phyloP scores from a whole-genome alignment of 2,329 filamentous ascomycete species.

The Aspergillus tubingensis region DNA sequence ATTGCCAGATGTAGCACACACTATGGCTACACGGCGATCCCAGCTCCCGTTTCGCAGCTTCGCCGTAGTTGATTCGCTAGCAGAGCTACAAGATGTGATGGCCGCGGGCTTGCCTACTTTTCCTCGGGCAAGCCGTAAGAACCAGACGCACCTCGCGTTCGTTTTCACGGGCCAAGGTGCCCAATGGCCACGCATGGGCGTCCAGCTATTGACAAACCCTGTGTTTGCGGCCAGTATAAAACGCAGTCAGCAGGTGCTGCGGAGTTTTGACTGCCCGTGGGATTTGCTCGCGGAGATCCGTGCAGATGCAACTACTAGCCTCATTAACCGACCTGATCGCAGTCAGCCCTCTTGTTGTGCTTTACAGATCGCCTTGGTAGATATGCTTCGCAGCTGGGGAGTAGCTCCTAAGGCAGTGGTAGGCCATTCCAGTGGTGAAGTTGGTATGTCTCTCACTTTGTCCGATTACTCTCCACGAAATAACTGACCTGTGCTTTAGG shows the following conservation, averaged over 20 bases:
- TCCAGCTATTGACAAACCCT: slow-evolving; percentile 34
- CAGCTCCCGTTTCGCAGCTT: slow-evolving; percentile 24
- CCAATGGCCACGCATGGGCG: slow-evolving; percentile 47
- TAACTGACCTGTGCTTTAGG: slow-evolving; percentile 8
- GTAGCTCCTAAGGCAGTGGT: slow-evolving; percentile 23
- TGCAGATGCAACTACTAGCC: slow-evolving; percentile 1
- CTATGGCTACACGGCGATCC: slow-evolving; percentile 21
- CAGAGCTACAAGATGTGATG: background rate
- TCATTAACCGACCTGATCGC: slow-evolving; percentile 27
- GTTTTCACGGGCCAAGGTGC: slow-evolving; percentile 50
- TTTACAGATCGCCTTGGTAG: slow-evolving; percentile 32
- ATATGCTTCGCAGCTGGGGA: slow-evolving; percentile 23
- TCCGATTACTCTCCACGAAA: too few species aligned
- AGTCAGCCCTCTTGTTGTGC: slow-evolving; percentile 28
- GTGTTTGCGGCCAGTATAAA: slow-evolving; percentile 19
- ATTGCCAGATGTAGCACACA: slow-evolving; percentile 13
- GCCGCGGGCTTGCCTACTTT: slow-evolving; percentile 14
- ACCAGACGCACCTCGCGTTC: slow-evolving; percentile 23
- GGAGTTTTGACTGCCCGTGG: slow-evolving; percentile 25
- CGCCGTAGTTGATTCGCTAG: slow-evolving; percentile 15
- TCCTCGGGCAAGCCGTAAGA: slow-evolving; percentile 18
- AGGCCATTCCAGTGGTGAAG: slow-evolving; percentile 38
- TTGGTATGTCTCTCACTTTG: slow-evolving; percentile 16
- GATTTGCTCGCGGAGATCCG: slow-evolving; percentile 29
- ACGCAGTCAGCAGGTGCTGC: background rate